Conservation (phyloP, 768 basidiomycete genomes). For the Imleria badia region DNA sequence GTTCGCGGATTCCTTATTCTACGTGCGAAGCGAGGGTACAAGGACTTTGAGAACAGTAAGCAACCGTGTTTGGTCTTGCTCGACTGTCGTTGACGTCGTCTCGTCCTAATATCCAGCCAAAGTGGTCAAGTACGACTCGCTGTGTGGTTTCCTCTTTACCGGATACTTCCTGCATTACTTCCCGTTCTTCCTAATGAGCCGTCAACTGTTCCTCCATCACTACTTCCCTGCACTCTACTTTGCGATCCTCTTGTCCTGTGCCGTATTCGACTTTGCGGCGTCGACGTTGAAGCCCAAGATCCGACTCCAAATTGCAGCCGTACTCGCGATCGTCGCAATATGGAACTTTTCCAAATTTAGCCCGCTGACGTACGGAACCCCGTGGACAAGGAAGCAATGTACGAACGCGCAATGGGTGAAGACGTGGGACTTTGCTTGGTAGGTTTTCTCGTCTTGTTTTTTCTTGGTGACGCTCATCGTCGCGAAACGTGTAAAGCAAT, state of each 20-base stretch:
- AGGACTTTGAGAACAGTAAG: constrained; percentile 92
- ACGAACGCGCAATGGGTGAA: constrained; percentile 78
- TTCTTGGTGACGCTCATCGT: background rate
- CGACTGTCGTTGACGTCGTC: background rate
- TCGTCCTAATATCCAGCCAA: constrained; percentile 51
- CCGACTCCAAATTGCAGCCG: constrained; percentile 76
- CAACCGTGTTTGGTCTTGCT: background rate
- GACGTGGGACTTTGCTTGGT: constrained; percentile 97
- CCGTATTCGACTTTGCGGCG: constrained; percentile 83
- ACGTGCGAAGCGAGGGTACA: constrained; percentile 85
- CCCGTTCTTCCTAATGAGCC: constrained; percentile 96
- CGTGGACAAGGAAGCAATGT: constrained; percentile 86
- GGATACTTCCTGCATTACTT: constrained; percentile 94
- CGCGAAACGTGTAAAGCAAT: constrained; percentile 43
- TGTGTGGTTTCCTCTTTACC: constrained; percentile 88
- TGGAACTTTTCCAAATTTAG: constrained; percentile 80
- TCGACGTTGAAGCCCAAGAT: constrained; percentile 72
- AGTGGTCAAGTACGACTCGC: constrained; percentile 86
- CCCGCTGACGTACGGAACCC: constrained; percentile 78
- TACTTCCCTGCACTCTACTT: constrained; percentile 98
- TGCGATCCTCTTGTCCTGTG: constrained; percentile 74
- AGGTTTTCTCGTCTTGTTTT: constrained; percentile 17
- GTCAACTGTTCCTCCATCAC: constrained; percentile 97
- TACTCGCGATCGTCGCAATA: constrained; percentile 68
- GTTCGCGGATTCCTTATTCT: constrained; percentile 81